Base-by-base conservation (phyloP, 2,329 filamentous ascomycete species). In the Grosmannia huntii region DNA sequence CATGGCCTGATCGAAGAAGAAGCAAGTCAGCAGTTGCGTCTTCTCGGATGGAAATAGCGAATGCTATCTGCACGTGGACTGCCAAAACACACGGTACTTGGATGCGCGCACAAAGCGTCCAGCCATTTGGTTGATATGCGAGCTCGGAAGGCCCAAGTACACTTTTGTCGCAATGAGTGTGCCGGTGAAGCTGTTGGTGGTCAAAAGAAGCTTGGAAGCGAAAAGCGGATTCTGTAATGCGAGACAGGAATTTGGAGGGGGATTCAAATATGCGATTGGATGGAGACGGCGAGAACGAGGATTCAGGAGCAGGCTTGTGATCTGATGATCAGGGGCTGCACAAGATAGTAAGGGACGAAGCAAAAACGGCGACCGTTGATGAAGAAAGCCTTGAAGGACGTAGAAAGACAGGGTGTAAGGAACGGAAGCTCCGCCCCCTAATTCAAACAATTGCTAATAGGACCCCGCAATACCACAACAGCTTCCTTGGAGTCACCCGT, bases 1-100 rank as follows among this genome's bases (percentile, higher is more conserved):
- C 88, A 81, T 99, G 94, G 80, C 92, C 92, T 96, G 73, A 59
- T 60, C 53, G 62, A 25, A 58, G 25, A 21, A 36, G 21, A 49
- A n/a, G 36, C 7, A 25, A 7, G 49, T 23, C 14, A 53, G 49
- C 27, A 21, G 14, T 28, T 28, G 28, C 16, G 21, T 33, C n/a
- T 33, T 25, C 10, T 19, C 41, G 19, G 19, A 4, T 19, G 41
- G 16, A 4, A 9, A n/a, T 52, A n/a, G 28, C 21, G 19, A 38
- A 11, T 16, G 51, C 16, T 14, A n/a, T 21, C n/a, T 31, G 10
- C n/a, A 23, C 7, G 33, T 2, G 27, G 50, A 10, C n/a, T 3
- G 6, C 19, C 6, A 31, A 21, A 59, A 60, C 81, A 68, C 76
- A 85, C 82, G 82, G 74, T 84, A 85, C 69, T 85, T 85, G 71